phyloP scores from a whole-genome alignment of 2,329 filamentous ascomycete genomes.

The Volutella citrinella region DNA sequence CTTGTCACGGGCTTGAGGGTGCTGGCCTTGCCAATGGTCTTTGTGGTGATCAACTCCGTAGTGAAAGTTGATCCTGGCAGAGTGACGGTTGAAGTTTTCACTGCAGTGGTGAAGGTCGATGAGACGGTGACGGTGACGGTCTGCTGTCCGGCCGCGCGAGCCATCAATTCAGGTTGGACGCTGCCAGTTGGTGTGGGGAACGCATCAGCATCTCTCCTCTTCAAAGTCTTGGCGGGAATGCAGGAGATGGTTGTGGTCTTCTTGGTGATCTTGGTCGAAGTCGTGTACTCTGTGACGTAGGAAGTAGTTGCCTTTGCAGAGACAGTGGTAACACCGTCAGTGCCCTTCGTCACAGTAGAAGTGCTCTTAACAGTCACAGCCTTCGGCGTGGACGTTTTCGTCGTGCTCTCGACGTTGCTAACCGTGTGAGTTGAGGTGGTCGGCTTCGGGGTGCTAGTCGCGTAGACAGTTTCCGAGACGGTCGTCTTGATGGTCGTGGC shows the following conservation, averaged over 20 bases:
- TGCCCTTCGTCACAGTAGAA: conserved; percentile 14
- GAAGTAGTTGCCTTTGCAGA: conserved; percentile 22
- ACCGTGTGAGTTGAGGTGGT: conserved; percentile 14
- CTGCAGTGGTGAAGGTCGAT: conserved; percentile 1
- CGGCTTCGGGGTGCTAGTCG: conserved; percentile 22
- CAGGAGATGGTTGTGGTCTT: conserved; percentile 21
- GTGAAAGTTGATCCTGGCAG: conserved; percentile 16
- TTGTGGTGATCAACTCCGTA: too few species aligned
- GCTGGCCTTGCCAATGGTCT: too few species aligned
- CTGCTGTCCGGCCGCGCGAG: conserved; percentile 3
- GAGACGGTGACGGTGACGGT: conserved; percentile 2
- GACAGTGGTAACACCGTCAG: conserved; percentile 14
- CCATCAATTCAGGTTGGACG: too few species aligned
- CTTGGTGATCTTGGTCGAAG: conserved; percentile 14
- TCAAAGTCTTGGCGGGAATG: conserved; percentile 11
- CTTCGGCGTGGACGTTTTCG: conserved; percentile 17
- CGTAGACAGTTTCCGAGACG: conserved; percentile 12
- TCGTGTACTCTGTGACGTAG: conserved; percentile 17
- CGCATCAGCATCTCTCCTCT: conserved; percentile 12
- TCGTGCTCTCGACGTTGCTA: conserved; percentile 13
- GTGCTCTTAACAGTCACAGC: conserved; percentile 18
- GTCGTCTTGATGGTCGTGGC: conserved; percentile 14
- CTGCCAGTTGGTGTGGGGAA: too few species aligned
- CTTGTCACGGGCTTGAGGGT: too few species aligned
- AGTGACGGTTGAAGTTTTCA: conserved; percentile 7